A percentile compares a stretch with the other conserved stretches of the same genome.
phyloP scores from a whole-genome alignment of 805 yeast genomes.

The Candida coleopterorum region DNA sequence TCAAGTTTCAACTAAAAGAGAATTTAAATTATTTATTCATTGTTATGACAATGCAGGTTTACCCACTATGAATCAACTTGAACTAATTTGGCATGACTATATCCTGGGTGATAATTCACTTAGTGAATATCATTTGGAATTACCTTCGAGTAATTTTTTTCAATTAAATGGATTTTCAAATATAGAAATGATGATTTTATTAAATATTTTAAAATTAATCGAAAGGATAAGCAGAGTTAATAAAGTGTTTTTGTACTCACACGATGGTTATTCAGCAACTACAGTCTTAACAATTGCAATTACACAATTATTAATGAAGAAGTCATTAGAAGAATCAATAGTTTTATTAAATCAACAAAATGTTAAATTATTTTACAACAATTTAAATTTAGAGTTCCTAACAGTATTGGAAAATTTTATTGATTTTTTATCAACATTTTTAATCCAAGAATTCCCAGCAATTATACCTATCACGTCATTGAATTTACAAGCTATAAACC shows the following conservation, averaged over 20 bases:
- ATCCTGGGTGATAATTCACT: constrained; percentile 1
- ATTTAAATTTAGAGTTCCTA: constrained; percentile 24
- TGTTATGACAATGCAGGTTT: constrained; percentile 56
- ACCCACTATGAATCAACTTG: constrained; percentile 39
- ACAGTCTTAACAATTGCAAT: constrained; percentile 19
- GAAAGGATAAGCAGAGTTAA: constrained; percentile 14
- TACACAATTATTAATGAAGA: constrained; percentile 10
- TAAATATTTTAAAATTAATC: constrained; percentile 28
- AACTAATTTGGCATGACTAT: constrained; percentile 11
- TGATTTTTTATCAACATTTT: constrained; percentile 11
- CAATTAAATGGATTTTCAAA: constrained; percentile 15
- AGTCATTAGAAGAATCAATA: constrained; percentile 22
- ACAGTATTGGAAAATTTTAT: constrained; percentile 27
- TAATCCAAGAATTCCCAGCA: constrained; percentile 7
- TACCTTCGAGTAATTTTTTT: constrained; percentile 17
- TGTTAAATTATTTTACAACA: constrained; percentile 26
- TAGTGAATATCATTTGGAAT: constrained; percentile 22
- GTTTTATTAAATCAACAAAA: constrained; percentile 12
- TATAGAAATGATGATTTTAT: constrained; percentile 21
- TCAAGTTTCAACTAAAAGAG: constrained; percentile 8
- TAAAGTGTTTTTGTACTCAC: constrained; percentile 27
- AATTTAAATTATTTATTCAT: constrained; percentile 49
- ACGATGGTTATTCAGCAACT: constrained; percentile 37
- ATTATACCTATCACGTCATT: constrained; percentile 5
- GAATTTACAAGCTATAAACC: constrained; percentile 4